Conservation (phyloP, 441 rosid genomes). For the Melastoma candidum region DNA sequence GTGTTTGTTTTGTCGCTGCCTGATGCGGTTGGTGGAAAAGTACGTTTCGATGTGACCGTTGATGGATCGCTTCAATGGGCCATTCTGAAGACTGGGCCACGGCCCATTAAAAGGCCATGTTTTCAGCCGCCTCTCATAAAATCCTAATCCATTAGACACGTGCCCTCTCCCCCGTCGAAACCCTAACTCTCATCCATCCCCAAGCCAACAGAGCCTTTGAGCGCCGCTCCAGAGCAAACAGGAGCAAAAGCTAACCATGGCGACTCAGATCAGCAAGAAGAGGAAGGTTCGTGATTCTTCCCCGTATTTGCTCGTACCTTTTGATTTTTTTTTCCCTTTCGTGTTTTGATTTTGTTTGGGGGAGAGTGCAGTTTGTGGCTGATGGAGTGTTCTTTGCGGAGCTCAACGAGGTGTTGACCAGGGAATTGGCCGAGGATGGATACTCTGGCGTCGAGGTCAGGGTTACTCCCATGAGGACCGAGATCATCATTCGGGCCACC, state of each 20-base stretch:
- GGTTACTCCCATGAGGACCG: conserved; percentile 14
- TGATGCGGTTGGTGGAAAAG: too few relatives aligned
- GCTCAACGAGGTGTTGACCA: conserved; percentile 19
- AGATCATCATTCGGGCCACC: conserved; percentile 13
- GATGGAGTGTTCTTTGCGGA: conserved; percentile 22
- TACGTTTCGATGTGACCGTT: too few relatives aligned
- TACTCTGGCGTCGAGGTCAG: conserved; percentile 16
- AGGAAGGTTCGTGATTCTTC: conserved; percentile 31
- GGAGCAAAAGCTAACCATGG: conserved; percentile 24
- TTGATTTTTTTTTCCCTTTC: not conserved
- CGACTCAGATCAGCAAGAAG: conserved; percentile 68
- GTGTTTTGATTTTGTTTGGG: not conserved
- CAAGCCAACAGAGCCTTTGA: too few relatives aligned
- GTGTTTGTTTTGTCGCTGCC: too few relatives aligned
- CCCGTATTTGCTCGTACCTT: not conserved
- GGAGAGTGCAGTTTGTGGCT: conserved; percentile 14
- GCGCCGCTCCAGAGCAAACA: too few relatives aligned
- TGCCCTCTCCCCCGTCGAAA: too few relatives aligned
- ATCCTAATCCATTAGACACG: too few relatives aligned
- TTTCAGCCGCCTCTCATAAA: too few relatives aligned
- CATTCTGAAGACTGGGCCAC: too few relatives aligned
- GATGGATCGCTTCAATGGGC: too few relatives aligned
- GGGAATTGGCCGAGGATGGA: conserved; percentile 18
- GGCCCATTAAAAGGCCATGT: too few relatives aligned
- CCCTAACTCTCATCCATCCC: too few relatives aligned